Percentiles rank a stretch among this genome's conserved stretches.
These are phyloP conservation scores for Dictyostelium discoideum DNA, from an alignment of 78 protist genomes.

Conservation along the genomic window DNA sequence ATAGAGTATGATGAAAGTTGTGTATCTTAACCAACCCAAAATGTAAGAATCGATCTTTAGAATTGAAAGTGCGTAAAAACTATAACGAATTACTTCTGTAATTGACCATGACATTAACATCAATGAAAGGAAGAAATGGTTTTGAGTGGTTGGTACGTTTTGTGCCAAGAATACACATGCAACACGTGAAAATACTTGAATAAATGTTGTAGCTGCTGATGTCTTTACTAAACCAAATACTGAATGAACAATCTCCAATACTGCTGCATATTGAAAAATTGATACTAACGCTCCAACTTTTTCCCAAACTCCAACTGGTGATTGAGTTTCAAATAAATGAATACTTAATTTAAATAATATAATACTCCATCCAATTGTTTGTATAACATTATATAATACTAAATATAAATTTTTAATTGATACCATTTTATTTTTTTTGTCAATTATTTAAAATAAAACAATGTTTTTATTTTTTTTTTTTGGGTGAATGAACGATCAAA, in stretches of 20 bases:
- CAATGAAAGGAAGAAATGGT: conserved; percentile 16
- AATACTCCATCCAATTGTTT: conserved; percentile 61
- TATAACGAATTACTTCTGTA: conserved; percentile 85
- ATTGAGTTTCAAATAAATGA: neutral
- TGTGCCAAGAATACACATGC: conserved; percentile 57
- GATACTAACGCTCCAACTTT: conserved; percentile 22
- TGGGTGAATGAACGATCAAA: neutral
- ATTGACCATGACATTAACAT: conserved; percentile 79
- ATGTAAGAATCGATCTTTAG: conserved; percentile 61
- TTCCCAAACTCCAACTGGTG: conserved; percentile 39
- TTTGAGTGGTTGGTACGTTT: conserved; percentile 41
- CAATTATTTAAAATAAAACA: too few species aligned
- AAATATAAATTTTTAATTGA: conserved; percentile 24
- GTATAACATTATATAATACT: conserved; percentile 50
- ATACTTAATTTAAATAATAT: conserved; percentile 29
- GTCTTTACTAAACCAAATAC: conserved; percentile 81
- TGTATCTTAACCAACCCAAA: conserved; percentile 84
- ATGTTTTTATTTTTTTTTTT: too few species aligned
- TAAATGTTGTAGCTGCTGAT: conserved; percentile 76
- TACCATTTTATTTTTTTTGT: neutral
- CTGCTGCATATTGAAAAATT: conserved; percentile 81
- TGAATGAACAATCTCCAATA: conserved; percentile 84
- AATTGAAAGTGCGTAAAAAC: conserved; percentile 81
- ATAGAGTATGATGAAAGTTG: conserved; percentile 78
- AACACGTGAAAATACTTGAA: conserved; percentile 86